Percentiles rank a stretch among this genome's conserved stretches.
These are phyloP conservation scores for Xylaria sp. DNA, from an alignment of 2,329 filamentous ascomycete species.

Conservation along the genomic window DNA sequence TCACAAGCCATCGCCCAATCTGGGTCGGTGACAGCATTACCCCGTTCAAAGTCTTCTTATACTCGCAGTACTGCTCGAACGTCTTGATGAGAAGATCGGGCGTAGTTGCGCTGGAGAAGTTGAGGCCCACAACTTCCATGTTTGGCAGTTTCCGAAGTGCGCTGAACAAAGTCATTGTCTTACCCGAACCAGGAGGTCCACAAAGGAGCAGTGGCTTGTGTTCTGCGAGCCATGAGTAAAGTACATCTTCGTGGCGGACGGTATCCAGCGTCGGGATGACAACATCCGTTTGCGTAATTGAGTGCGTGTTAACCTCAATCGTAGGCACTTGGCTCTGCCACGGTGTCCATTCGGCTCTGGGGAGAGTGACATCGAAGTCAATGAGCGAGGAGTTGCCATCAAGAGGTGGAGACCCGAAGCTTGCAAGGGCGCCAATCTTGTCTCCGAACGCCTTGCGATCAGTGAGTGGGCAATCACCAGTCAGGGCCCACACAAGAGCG, in stretches of 20 bases:
- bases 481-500: constrained; percentile 92
- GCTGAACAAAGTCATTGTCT: constrained; percentile 99
- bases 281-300: constrained; percentile 95
- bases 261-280: constrained; percentile 98
- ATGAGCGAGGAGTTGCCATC: constrained; percentile 84
- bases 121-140: constrained; percentile 98
- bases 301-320: constrained; percentile 97
- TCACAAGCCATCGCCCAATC: constrained; percentile 94
- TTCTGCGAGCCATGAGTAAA: constrained; percentile 99
- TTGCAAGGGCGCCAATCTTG: constrained; percentile 77
- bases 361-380: constrained; percentile 89
- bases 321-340: constrained; percentile 96
- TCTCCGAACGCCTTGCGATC: constrained; percentile 92
- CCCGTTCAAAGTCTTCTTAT: constrained; percentile 96
- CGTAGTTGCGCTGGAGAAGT: constrained; percentile 98
- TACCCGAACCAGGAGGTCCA: constrained; percentile 96
- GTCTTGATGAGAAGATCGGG: constrained; percentile 98
- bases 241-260: constrained; percentile 95
- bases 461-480: constrained; percentile 85
- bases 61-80: constrained; percentile 99
- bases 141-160: constrained; percentile 94
- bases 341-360: constrained; percentile 83
- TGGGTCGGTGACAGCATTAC: constrained; percentile 95
- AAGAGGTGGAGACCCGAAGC: constrained; percentile 80
- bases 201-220: constrained; percentile 97